phyloP scores from a whole-genome alignment of 129 eudicot genomes.

The Centaurea solstitialis region DNA sequence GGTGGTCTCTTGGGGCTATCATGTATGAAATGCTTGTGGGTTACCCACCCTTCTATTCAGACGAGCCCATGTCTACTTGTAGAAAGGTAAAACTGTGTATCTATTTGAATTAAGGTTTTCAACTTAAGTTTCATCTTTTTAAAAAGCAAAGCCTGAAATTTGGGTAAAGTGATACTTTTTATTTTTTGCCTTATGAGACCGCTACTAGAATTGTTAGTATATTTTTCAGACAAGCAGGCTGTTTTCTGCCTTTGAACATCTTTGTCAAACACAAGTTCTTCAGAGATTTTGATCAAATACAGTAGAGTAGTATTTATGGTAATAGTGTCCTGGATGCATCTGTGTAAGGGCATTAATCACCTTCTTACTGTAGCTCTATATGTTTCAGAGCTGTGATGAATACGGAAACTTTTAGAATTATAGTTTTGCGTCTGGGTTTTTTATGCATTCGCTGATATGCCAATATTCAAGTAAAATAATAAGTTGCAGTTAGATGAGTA shows the following conservation, averaged over 20 bases:
- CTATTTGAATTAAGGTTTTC: background rate
- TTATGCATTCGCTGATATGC: background rate
- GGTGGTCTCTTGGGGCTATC: constrained; percentile 99
- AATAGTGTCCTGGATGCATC: background rate
- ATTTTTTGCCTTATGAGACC: background rate
- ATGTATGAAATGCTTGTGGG: constrained; percentile 99
- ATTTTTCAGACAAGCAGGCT: background rate
- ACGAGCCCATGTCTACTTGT: constrained; percentile 98
- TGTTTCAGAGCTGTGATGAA: background rate
- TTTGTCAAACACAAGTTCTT: background rate
- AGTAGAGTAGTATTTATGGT: background rate
- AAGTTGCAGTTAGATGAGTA: background rate
- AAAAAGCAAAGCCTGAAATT: background rate
- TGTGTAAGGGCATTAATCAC: background rate
- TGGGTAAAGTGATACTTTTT: background rate
- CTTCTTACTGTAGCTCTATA: background rate
- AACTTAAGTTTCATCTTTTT: background rate
- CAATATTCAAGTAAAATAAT: background rate
- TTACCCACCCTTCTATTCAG: constrained; percentile 97
- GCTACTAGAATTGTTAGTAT: background rate
- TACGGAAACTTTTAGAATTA: background rate
- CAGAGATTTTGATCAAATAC: background rate
- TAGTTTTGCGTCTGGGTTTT: background rate
- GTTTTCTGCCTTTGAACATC: background rate
- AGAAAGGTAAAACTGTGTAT: constrained; percentile 65